Percentiles rank a stretch among this genome's conserved stretches.
These are phyloP conservation scores for Triglochin maritima DNA, from an alignment of 106 monocot genomes.

Conservation along the genomic window DNA sequence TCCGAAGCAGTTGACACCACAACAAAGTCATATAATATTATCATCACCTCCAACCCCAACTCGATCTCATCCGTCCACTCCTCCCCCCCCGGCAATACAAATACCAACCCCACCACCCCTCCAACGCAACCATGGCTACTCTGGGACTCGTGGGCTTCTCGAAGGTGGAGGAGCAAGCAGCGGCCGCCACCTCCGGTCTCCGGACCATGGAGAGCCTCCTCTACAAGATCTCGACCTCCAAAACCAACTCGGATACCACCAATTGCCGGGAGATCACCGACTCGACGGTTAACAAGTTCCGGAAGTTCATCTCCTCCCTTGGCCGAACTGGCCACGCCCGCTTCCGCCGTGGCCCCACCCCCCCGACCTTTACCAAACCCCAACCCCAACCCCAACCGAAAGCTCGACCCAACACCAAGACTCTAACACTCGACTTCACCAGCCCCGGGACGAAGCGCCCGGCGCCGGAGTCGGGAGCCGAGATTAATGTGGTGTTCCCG, in stretches of 20 bases:
- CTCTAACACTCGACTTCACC: constrained; percentile 43
- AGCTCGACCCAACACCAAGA: neutral
- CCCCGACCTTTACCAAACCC: too few species aligned
- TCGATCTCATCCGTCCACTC: too few species aligned
- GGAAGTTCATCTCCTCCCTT: constrained; percentile 65
- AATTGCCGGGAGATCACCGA: constrained; percentile 74
- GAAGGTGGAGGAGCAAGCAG: constrained; percentile 47
- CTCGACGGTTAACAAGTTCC: constrained; percentile 61
- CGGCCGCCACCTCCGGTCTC: constrained; percentile 65
- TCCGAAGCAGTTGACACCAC: too few species aligned
- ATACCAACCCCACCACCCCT: too few species aligned
- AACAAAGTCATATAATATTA: too few species aligned
- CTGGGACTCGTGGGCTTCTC: too few species aligned
- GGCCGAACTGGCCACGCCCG: constrained; percentile 79
- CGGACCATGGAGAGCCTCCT: constrained; percentile 46
- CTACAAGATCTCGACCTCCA: constrained; percentile 26
- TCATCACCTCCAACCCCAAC: too few species aligned
- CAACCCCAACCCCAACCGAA: too few species aligned
- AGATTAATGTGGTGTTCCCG: neutral
- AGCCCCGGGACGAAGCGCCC: constrained; percentile 12
- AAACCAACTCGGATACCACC: neutral
- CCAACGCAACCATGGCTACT: too few species aligned
- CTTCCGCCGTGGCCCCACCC: constrained; percentile 53
- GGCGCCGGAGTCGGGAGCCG: neutral
- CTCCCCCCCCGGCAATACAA: too few species aligned